Conservation (phyloP, 1,284 basidiomycete genomes). For the Prillingera fragicola region DNA sequence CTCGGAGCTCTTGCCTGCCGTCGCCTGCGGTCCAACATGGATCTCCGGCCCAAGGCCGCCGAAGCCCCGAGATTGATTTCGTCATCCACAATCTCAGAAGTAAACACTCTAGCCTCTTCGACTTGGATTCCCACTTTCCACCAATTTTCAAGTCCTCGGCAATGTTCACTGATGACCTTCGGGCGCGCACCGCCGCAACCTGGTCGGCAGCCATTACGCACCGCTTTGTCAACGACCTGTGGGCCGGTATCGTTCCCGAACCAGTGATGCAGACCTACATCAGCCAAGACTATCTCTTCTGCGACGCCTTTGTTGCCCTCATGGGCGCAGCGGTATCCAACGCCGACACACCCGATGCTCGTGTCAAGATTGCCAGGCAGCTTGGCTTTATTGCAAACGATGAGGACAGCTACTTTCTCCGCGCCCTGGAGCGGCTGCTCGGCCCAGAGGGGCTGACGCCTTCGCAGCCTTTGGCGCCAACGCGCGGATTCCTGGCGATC, state of each 20-base stretch:
- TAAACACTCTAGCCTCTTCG: too few relatives aligned
- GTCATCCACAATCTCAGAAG: too few relatives aligned
- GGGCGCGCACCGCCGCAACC: not conserved
- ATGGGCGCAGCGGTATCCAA: conserved; percentile 13
- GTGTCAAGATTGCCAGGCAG: conserved; percentile 11
- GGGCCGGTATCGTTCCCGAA: conserved; percentile 11
- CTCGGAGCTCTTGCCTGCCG: too few relatives aligned
- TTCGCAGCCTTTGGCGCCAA: conserved; percentile 1
- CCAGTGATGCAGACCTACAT: conserved; percentile 7
- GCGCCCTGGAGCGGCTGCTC: conserved; percentile 10
- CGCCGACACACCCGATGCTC: conserved; percentile 8
- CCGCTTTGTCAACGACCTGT: conserved; percentile 13
- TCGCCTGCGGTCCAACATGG: too few relatives aligned
- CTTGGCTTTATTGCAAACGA: conserved; percentile 14
- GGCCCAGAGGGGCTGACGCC: not conserved
- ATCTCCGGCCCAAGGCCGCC: too few relatives aligned
- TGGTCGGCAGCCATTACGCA: conserved; percentile 5
- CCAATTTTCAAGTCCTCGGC: too few relatives aligned
- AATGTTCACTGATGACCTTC: not conserved
- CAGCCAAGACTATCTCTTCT: conserved; percentile 14
- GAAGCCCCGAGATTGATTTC: too few relatives aligned
- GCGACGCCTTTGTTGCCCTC: conserved; percentile 17
- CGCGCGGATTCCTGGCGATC: conserved; percentile 5
- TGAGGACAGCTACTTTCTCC: conserved; percentile 17
- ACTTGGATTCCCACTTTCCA: too few relatives aligned